These are phyloP conservation scores for Daldinia loculata DNA, from an alignment of 495 filamentous ascomycete genomes.

Conservation along the genomic window DNA sequence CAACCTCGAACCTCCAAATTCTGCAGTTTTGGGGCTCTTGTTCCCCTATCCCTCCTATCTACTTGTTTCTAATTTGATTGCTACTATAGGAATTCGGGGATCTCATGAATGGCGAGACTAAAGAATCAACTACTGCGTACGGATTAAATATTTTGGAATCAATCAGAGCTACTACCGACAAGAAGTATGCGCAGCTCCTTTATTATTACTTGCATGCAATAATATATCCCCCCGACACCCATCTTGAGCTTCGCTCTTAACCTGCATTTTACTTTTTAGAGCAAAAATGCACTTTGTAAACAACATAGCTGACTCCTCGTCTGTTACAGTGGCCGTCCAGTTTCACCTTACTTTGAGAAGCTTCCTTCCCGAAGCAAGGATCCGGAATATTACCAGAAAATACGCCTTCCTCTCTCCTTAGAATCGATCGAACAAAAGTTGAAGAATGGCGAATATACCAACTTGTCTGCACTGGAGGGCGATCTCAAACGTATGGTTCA, in stretches of 20 bases:
- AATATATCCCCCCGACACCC: not conserved
- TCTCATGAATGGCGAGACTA: conserved; percentile 60
- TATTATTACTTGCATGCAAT: not conserved
- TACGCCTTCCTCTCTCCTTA: conserved; percentile 77
- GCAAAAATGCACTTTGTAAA: not conserved
- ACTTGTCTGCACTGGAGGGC: conserved; percentile 70
- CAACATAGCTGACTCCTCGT: conserved; percentile 26
- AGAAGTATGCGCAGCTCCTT: conserved; percentile 63
- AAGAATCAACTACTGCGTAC: conserved; percentile 69
- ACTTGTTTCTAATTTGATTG: conserved; percentile 30
- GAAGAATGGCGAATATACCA: conserved; percentile 66
- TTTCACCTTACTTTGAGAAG: conserved; percentile 75
- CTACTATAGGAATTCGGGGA: conserved; percentile 48
- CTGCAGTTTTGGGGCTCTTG: conserved; percentile 8
- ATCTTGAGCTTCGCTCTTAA: not conserved
- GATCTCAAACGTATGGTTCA: conserved; percentile 80
- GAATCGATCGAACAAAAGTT: conserved; percentile 78
- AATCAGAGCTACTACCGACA: conserved; percentile 73
- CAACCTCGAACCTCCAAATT: conserved; percentile 26
- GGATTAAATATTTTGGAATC: conserved; percentile 72
- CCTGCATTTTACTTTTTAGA: not conserved
- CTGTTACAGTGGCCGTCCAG: conserved; percentile 65
- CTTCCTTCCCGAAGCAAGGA: conserved; percentile 69
- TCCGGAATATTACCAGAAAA: conserved; percentile 77
- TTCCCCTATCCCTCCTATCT: not conserved